Base-by-base conservation (phyloP, 768 basidiomycete species). In the Tylopilus subfusipes region DNA sequence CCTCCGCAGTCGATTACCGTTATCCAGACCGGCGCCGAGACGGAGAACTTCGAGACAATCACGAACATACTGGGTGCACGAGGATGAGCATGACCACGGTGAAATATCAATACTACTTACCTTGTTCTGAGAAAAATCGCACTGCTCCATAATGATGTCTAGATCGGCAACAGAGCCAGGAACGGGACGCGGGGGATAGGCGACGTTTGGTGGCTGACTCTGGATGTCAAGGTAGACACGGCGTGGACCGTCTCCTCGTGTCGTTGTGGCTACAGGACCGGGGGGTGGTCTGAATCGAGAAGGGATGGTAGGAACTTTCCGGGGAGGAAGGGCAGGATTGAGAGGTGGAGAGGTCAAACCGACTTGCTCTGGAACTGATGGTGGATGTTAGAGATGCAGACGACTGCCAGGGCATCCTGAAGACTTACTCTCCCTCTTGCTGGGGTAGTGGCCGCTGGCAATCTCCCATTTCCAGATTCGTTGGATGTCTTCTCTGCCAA, bases 381-480 rank as follows among this genome's bases (percentile, higher is more conserved):
- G 39, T 4, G 48, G 10, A 33, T 3, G 42, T 68, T 11, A 55
- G 40, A 43, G 24, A 42, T 7, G 11, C 1, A 39, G 10, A n/a
- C 42, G 22, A 42, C 5, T 33, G 14, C n/a, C 10, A 38, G 5
- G 31, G 19, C 1, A 45, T 10, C 48, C 5, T 11, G 22, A 52
- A 30, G 51, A 79, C 90, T 66, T 71, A 93, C 94, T 81, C 62
- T 79, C 78, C 53, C 82, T 79, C 50, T 82, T 78, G 72, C 90
- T 94, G 10, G 96, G 96, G 76, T 93, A 93, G 73, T 97, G 94
- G 1, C 97, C 97, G 58, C 91, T 90, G 30, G 83, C 76, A 53
- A 98, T 81, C 73, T 99, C 96, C 94, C 94, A 98, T 56, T 85
- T 78, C 95, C 95, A 98, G 70, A 99, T 90, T 53, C 86, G 79